Base-by-base conservation (phyloP, 352 stramenopile genomes). In the Halophytophthora polymorphica region DNA sequence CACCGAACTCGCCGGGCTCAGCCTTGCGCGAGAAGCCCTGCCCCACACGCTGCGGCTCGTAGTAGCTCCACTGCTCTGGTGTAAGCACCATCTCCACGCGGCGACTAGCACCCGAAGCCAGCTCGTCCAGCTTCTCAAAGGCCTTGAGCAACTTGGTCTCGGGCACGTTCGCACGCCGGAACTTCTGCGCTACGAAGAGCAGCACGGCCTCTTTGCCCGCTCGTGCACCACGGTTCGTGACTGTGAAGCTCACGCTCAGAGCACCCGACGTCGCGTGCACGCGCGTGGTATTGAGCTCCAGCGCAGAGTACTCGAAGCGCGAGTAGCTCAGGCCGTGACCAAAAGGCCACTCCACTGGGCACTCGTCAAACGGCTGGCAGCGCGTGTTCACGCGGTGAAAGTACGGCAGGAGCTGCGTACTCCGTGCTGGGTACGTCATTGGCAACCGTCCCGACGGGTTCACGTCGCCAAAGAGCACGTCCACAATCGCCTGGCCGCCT, bases 71-170 rank as follows among this genome's bases (percentile, higher is more conserved):
- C 42, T 89, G 66, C 3, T 67, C 46, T 0, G 40, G 38, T 1
- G 37, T 56, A 2, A 93, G 52, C 19, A 66, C 53, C 45, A 90
- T 88, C 42, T 47, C 39, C 8, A 90, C 77, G 0, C 50, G n/a
- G 25, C 40, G 61, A 6, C 46, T 65, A 13, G 66, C 50, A 6
- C 66, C 66, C 6, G 58, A 50, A 0, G 68, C 31, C 5, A 59
- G 36, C 11, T 86, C 52, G 4, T 67, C 55, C 33, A 93, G 55
- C 66, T 92, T 93, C 36, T 69, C 46, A 53, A 93, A 91, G 12
- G 70, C 62, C 62, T 87, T 89, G 22, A 95, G 77, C 56, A 90
- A 51, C 51, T 92, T 93, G 44, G 67, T 67, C 52, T 90, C 80
- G 0, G 84, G 84, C 4, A 84, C 69, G 21, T 76, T 65, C 11